phyloP scores from a whole-genome alignment of 495 filamentous ascomycete genomes.

The Hyphodiscus hymeniophilus region DNA sequence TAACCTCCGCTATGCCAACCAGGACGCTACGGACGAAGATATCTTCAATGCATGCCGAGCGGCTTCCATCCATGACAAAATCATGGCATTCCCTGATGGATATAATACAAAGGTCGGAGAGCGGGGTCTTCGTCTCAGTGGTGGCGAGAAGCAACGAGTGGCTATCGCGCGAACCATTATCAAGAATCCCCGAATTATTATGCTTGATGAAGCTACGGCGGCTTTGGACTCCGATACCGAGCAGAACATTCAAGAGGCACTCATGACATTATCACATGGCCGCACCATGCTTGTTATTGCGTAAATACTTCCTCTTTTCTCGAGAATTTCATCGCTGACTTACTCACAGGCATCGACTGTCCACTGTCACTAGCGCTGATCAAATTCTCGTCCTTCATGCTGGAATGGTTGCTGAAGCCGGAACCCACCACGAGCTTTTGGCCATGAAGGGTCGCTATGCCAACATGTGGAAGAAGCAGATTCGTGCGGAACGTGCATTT shows the following conservation, averaged over 20 bases:
- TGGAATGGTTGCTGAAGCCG: conserved; percentile 74
- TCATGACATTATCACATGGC: conserved; percentile 68
- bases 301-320: conserved; percentile 30
- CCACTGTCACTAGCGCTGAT: conserved; percentile 89
- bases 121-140: conserved; percentile 83
- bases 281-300: conserved; percentile 69
- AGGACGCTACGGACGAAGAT: conserved; percentile 73
- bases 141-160: conserved; percentile 94
- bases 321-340: not conserved
- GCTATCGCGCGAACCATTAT: conserved; percentile 95
- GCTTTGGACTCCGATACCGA: conserved; percentile 94
- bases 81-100: conserved; percentile 83
- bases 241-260: conserved; percentile 84
- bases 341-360: conserved; percentile 63
- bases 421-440: conserved; percentile 80
- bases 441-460: conserved; percentile 71
- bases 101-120: conserved; percentile 93
- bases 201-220: conserved; percentile 93
- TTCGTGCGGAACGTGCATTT: conserved; percentile 75
- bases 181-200: conserved; percentile 92
- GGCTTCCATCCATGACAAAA: conserved; percentile 94
- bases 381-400: conserved; percentile 90
- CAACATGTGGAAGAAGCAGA: conserved; percentile 95
- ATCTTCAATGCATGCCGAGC: conserved; percentile 84
- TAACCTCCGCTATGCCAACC: conserved; percentile 92